Evolutionary conservation across 176 grass and related monocot genomes (phyloP).

Genomic region (Aegilops tauschii): DNA sequence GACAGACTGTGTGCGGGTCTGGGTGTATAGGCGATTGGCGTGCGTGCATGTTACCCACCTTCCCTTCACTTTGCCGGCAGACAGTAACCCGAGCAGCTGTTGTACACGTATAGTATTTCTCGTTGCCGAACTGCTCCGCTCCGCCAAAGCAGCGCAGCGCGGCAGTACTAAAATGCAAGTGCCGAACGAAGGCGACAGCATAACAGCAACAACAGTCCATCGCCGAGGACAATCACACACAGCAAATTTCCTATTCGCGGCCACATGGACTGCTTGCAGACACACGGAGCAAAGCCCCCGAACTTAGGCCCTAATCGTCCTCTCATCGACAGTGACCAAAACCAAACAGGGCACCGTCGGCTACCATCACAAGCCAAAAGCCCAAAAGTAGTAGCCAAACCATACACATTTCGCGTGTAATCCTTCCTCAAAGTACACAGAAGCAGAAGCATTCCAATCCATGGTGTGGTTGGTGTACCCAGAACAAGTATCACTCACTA

Average conservation of each 20-base stretch:
- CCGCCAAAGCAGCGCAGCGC: neutral
- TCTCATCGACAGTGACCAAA: neutral
- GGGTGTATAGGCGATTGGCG: neutral
- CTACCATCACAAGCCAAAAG: neutral
- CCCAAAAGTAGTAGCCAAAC: neutral
- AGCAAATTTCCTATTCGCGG: neutral
- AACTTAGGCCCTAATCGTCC: neutral
- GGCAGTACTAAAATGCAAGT: neutral
- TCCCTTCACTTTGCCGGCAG: neutral
- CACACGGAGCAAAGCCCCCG: neutral
- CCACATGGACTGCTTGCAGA: neutral
- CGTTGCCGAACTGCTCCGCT: neutral
- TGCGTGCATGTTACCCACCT: neutral
- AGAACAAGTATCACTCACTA: slow-evolving; percentile 25
- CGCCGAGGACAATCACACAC: neutral
- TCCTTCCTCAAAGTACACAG: neutral
- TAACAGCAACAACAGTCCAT: slow-evolving; percentile 2
- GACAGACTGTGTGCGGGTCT: neutral
- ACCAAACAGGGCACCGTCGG: too few relatives aligned
- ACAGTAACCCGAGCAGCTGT: neutral
- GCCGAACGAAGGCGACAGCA: neutral
- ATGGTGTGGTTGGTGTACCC: neutral
- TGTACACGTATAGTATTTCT: neutral
- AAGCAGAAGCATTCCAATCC: neutral
- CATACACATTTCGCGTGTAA: neutral